Conservation (phyloP, 805 yeast genomes). For the Cephaloascus fragrans region DNA sequence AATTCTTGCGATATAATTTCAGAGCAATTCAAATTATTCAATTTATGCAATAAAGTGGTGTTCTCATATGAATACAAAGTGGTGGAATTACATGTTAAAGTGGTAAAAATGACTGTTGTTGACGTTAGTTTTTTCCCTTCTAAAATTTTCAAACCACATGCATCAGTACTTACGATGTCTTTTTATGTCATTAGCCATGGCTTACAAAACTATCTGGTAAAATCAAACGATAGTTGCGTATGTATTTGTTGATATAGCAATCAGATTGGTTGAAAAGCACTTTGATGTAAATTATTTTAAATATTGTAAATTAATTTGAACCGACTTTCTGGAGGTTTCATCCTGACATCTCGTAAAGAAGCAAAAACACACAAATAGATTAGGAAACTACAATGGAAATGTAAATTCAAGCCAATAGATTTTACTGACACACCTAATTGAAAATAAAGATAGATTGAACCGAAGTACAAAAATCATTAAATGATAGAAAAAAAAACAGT, state of each 20-base stretch:
- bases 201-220: no score
- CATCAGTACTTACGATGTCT: not conserved
- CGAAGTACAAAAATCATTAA: not conserved
- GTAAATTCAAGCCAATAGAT: not conserved
- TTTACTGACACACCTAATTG: not conserved
- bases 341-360: no score
- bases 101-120: conserved; percentile 38
- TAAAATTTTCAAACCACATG: no score
- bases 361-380: no score
- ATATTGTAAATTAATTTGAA: no score
- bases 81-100: conserved; percentile 45
- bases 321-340: no score
- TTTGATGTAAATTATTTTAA: no score
- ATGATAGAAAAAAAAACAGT: no score
- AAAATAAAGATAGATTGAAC: not conserved
- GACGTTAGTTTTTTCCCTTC: no score
- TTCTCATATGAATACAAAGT: conserved; percentile 52
- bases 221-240: no score
- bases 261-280: no score
- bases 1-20: conserved; percentile 46
- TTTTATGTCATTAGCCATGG: not conserved
- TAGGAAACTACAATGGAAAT: not conserved
- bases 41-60: conserved; percentile 25
- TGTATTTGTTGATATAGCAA: no score
- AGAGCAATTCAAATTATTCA: conserved; percentile 37